Evolutionary conservation across 2,329 filamentous ascomycete genomes (phyloP).

Genomic region (Apiospora malaysiana): DNA sequence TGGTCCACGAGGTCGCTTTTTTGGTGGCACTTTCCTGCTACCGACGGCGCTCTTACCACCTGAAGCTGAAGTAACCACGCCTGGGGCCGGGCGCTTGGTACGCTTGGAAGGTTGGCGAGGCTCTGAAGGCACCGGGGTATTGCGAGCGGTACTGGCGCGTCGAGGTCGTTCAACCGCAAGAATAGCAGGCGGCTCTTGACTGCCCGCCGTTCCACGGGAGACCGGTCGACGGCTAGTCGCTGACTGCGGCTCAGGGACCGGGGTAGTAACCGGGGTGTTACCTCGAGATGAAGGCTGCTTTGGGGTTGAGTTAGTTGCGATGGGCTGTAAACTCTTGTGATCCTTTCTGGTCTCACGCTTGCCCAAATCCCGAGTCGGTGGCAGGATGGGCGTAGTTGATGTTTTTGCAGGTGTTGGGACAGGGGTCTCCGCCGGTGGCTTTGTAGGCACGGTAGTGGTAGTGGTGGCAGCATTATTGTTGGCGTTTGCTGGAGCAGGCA

Average conservation of each 20-base stretch:
- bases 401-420: slow-evolving; percentile 44
- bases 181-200: slow-evolving; percentile 55
- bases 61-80: slow-evolving; percentile 69
- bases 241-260: slow-evolving; percentile 44
- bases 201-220: slow-evolving; percentile 59
- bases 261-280: slow-evolving; percentile 42
- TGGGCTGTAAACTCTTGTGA: slow-evolving; percentile 41
- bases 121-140: slow-evolving; percentile 59
- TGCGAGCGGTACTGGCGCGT: slow-evolving; percentile 62
- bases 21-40: slow-evolving; percentile 72
- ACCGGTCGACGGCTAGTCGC: slow-evolving; percentile 49
- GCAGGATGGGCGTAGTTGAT: slow-evolving; percentile 45
- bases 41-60: slow-evolving; percentile 72
- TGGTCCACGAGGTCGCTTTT: slow-evolving; percentile 63
- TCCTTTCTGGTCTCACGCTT: slow-evolving; percentile 56
- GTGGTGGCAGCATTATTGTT: slow-evolving; percentile 44
- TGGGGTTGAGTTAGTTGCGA: slow-evolving; percentile 32
- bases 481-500: slow-evolving; percentile 43
- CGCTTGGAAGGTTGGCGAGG: slow-evolving; percentile 56
- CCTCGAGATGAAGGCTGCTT: slow-evolving; percentile 37
- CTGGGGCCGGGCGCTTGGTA: slow-evolving; percentile 73
- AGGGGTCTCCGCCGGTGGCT: slow-evolving; percentile 48
- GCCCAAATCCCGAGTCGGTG: slow-evolving; percentile 40
- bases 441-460: slow-evolving; percentile 44
- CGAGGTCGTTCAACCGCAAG: slow-evolving; percentile 60